Evolutionary conservation across 78 protist species (phyloP).

Genomic region (Guillardia theta): DNA sequence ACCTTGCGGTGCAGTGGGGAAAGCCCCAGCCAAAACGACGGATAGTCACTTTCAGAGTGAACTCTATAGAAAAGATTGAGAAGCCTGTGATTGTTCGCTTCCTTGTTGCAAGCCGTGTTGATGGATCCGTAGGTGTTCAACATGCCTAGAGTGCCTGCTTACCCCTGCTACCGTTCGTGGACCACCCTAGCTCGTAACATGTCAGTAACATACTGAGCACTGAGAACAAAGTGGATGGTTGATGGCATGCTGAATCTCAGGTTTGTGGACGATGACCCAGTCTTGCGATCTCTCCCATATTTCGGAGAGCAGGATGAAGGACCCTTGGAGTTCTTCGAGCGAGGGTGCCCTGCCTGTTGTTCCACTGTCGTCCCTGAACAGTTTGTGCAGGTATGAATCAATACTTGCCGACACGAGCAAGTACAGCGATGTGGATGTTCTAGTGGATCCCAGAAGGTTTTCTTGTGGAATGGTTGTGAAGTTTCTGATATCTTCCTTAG

Average conservation of each 20-base stretch:
- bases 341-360: not conserved
- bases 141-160: not conserved
- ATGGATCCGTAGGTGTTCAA: not conserved
- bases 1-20: not conserved
- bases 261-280: not conserved
- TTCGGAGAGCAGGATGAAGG: not conserved
- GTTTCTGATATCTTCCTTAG: too few species aligned
- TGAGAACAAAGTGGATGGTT: not conserved
- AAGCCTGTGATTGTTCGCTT: not conserved
- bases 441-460: too few species aligned
- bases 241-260: not conserved
- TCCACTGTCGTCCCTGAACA: too few species aligned
- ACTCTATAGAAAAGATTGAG: not conserved
- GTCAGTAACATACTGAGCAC: not conserved
- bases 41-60: not conserved
- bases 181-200: not conserved
- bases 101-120: not conserved
- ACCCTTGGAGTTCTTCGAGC: not conserved
- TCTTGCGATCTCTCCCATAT: not conserved
- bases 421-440: too few species aligned
- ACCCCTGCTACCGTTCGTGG: conserved; percentile 36
- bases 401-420: too few species aligned
- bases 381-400: too few species aligned
- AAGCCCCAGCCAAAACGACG: not conserved
- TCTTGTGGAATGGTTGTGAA: too few species aligned